Base-by-base conservation (phyloP, 75 land plant genomes). In the Isoetes taiwanensis region DNA sequence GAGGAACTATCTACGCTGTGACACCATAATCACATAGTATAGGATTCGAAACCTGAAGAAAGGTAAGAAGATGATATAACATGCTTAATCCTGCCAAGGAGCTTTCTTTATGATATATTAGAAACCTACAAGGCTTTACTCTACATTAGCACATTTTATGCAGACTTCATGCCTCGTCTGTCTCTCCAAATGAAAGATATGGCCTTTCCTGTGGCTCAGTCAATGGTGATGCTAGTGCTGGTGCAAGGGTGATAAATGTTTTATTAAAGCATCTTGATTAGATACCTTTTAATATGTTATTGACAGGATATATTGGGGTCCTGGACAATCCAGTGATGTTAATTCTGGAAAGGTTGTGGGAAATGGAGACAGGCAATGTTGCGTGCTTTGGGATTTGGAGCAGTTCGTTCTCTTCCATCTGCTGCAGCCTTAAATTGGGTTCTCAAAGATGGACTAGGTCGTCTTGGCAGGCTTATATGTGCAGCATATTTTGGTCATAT, bases 351-450 rank as follows among this genome's bases (percentile, higher is more conserved):
- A 17, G 2, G 1, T 37, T 23, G 38, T 12, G 23, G 23, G 26
- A 26, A 23, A 55, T 57, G 20, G 17, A 41, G 17, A 17, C 58
- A 81, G 81, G 82, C 86, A 54, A 79, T 82, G 86, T 68, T 82
- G 57, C 72, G 71, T 43, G 86, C 86, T 42, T 72, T 82, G 10
- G 86, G 86, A 57, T 60, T 82, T 57, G 86, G 86, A 34, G 71
- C 78, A 28, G 59, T 63, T 32, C 73, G 69, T 6, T 59, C 76
- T 11, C 72, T 82, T 26, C 63, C 86, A 21, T 68, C 86, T 9
- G 82, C 86, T 27, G 86, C 86, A 24, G 82, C 79, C 10, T 60
- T 82, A 35, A 82, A 79, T 52, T 82, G 86, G 86, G 76, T 82
- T 2, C 63, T 82, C 58, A 82, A 82, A 62, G 86, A 82, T 41